A percentile compares a stretch with the other conserved stretches of the same genome.
Evolutionary conservation across 345 rosid genomes (phyloP).

Genomic region (Eucalyptus lansdowneana): DNA sequence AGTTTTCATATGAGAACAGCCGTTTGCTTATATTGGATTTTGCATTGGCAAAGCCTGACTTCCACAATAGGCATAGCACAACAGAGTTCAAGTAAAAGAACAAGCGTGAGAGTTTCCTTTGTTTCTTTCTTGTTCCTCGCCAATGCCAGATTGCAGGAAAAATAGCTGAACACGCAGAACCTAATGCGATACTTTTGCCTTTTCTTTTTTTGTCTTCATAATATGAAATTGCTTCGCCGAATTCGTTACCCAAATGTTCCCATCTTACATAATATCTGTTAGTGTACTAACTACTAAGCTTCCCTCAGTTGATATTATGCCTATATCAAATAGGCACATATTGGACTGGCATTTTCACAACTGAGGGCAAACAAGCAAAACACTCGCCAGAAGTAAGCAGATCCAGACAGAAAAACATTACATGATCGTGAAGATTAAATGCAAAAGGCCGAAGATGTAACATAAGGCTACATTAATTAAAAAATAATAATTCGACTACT

Average conservation of each 20-base stretch:
- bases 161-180: background rate
- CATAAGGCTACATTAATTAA: background rate
- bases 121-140: background rate
- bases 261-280: background rate
- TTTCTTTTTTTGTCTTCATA: background rate
- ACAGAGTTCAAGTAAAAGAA: background rate
- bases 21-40: background rate
- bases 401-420: background rate
- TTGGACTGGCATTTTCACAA: background rate
- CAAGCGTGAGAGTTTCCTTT: background rate
- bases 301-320: background rate
- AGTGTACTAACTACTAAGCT: background rate
- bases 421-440: background rate
- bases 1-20: background rate
- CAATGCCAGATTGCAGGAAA: background rate
- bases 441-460: background rate
- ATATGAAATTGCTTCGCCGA: background rate
- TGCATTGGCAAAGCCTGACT: background rate
- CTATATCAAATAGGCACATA: background rate
- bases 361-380: background rate
- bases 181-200: background rate
- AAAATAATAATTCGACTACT: background rate
- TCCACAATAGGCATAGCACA: background rate
- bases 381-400: background rate
- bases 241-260: background rate